A percentile compares a stretch with the other conserved stretches of the same genome.
Evolutionary conservation across 2,329 filamentous ascomycete genomes (phyloP).

Genomic region (Colletotrichum paranaense): DNA sequence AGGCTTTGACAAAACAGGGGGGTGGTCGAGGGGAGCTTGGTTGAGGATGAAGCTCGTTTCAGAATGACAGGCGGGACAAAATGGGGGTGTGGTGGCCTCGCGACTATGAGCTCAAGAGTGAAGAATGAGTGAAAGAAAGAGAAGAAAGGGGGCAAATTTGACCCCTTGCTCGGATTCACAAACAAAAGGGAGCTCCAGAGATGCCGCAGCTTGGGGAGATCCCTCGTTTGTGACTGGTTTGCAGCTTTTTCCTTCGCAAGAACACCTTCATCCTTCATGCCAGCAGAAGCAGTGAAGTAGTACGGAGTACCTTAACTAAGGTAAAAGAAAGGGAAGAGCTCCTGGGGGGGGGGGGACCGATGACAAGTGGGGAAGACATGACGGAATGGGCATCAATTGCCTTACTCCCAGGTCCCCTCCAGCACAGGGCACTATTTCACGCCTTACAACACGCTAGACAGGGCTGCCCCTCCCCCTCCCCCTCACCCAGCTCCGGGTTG

Average conservation of each 20-base stretch:
- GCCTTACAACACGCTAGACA: background rate
- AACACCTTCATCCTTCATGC: too few relatives aligned
- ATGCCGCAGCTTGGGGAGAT: slow-evolving; percentile 8
- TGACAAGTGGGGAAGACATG: slow-evolving; percentile 1
- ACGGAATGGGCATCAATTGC: background rate
- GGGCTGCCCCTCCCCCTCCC: slow-evolving; percentile 6
- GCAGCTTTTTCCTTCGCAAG: background rate
- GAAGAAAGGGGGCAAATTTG: background rate
- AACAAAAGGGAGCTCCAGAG: background rate
- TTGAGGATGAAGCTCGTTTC: slow-evolving; percentile 32
- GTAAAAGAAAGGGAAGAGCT: background rate
- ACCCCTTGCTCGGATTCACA: background rate
- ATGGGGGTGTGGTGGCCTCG: background rate
- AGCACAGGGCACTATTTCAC: background rate
- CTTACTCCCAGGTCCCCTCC: background rate
- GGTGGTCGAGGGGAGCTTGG: slow-evolving; percentile 3
- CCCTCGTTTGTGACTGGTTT: background rate
- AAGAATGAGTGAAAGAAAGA: too few relatives aligned
- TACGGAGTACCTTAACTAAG: too few relatives aligned
- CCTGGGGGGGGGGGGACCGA: background rate
- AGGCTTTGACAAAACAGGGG: background rate
- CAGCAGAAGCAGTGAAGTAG: too few relatives aligned
- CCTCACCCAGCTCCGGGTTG: background rate
- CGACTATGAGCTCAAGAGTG: background rate
- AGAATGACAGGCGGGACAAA: slow-evolving; percentile 16